A percentile compares a stretch with the other conserved stretches of the same genome.
Conservation (phyloP, 2,329 filamentous ascomycete genomes). For the Claviceps sp. region DNA sequence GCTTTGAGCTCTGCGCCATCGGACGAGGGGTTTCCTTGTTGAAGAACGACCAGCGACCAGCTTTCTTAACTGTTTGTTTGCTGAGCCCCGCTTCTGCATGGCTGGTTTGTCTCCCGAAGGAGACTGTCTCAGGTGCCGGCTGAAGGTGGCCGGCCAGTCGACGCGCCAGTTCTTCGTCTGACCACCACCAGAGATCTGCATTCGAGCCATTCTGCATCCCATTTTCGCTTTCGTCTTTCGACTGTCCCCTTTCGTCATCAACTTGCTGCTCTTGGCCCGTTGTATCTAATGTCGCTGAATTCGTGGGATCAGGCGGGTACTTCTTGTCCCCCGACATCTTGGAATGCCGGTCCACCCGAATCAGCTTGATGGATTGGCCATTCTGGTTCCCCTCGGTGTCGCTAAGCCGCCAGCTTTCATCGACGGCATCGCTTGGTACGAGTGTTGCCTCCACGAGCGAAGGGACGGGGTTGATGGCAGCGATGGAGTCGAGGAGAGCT, state of each 20-base stretch:
- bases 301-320: not conserved
- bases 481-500: conserved; percentile 26
- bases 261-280: not conserved
- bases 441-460: conserved; percentile 29
- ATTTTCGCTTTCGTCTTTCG: conserved; percentile 14
- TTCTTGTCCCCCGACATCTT: conserved; percentile 4
- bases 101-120: conserved; percentile 15
- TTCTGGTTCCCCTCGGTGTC: conserved; percentile 16
- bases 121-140: conserved; percentile 15
- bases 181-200: conserved; percentile 28
- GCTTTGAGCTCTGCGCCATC: not conserved
- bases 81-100: conserved; percentile 18
- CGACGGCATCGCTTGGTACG: conserved; percentile 29
- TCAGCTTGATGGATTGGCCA: conserved; percentile 19
- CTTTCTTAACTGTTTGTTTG: conserved; percentile 14
- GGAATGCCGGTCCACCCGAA: conserved; percentile 14
- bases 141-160: conserved; percentile 31
- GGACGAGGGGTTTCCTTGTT: conserved; percentile 11
- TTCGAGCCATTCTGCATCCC: not conserved
- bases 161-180: conserved; percentile 30
- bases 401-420: conserved; percentile 20
- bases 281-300: not conserved
- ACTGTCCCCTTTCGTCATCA: not conserved
- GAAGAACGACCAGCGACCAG: conserved; percentile 19
- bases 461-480: conserved; percentile 17